Evolutionary conservation across 495 filamentous ascomycete genomes (phyloP), one percentile per base, ranked within the genome.

Genomic region (Chlorociboria aeruginascens): DNA sequence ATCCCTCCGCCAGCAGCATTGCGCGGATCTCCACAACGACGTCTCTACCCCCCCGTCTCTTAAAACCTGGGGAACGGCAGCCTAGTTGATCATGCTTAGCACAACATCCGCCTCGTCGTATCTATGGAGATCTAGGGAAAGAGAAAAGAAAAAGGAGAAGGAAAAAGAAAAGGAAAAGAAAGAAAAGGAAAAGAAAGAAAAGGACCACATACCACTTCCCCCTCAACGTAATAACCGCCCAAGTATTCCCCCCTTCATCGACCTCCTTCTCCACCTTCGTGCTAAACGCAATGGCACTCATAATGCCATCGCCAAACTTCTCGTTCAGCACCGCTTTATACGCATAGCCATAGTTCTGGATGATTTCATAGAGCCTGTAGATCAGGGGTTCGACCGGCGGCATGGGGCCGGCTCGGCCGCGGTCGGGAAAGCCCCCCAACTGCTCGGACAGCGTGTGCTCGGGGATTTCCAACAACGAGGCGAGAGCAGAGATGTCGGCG

Each of bases 291-390:
- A 98, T 95, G 0, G 90, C 92, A 60, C 87, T 94, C 92, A 98
- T 96, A 58, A 98, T 98, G 0, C 92, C 92, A 66, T 98, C 92
- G 0, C 92, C 92, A 68, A 98, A 96, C 71, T 95, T 98, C 77
- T 98, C 92, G 61, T 98, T 98, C 63, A 98, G 63, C 8, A 98
- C 73, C 7, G 88, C 90, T 74, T 97, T 97, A 66, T 92, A 96
- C 17, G 92, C 86, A 64, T 93, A 92, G 6, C 92, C 92, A 61
- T 97, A 98, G 61, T 94, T 98, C 76, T 96, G 89, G 58, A 98
- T 83, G 63, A 97, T 86, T 72, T 98, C 92, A 65, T 86, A 98
- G 48, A 98, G 63, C 0, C 92, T 73, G 61, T 98, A 98, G 60
- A 98, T 90, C 52, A 96, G 65, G 12, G 92, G 92, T 60, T 98